phyloP scores from a whole-genome alignment of 2,329 filamentous ascomycete genomes.

The Cephalotrichum gorgonifer region DNA sequence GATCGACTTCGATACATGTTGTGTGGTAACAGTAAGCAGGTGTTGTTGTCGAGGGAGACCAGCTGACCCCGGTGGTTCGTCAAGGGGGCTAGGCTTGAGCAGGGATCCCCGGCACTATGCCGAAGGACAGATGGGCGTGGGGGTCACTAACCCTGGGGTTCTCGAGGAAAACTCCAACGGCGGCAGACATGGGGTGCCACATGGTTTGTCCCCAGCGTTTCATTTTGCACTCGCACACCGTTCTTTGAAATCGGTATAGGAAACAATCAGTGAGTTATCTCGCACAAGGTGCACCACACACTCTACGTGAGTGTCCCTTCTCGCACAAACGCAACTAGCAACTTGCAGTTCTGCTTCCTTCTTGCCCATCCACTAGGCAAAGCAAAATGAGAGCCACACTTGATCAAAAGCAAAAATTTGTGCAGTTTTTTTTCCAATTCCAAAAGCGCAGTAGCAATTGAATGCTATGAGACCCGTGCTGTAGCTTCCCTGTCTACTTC shows the following conservation, averaged over 20 bases:
- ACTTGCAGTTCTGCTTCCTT: conserved; percentile 4
- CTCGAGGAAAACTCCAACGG: no score
- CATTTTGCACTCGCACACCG: no score
- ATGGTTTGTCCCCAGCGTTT: no score
- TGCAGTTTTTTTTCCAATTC: conserved; percentile 1
- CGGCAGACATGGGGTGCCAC: no score
- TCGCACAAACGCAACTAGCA: conserved; percentile 1
- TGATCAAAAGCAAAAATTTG: conserved; percentile 1
- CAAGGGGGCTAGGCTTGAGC: no score
- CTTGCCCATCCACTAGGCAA: neutral
- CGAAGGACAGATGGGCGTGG: no score
- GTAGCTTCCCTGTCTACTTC: conserved; percentile 1
- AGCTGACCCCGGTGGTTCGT: no score
- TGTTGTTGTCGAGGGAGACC: neutral
- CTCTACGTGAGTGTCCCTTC: neutral
- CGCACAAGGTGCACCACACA: neutral
- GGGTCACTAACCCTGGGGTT: no score
- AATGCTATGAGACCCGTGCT: conserved; percentile 1
- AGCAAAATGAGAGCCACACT: neutral
- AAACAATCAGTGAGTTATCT: neutral
- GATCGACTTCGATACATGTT: neutral
- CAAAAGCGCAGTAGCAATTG: conserved; percentile 2
- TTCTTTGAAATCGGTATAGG: neutral
- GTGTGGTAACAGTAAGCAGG: neutral
- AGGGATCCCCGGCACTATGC: no score